Conservation (phyloP, 495 filamentous ascomycete genomes). For the Trichoderma reesei region DNA sequence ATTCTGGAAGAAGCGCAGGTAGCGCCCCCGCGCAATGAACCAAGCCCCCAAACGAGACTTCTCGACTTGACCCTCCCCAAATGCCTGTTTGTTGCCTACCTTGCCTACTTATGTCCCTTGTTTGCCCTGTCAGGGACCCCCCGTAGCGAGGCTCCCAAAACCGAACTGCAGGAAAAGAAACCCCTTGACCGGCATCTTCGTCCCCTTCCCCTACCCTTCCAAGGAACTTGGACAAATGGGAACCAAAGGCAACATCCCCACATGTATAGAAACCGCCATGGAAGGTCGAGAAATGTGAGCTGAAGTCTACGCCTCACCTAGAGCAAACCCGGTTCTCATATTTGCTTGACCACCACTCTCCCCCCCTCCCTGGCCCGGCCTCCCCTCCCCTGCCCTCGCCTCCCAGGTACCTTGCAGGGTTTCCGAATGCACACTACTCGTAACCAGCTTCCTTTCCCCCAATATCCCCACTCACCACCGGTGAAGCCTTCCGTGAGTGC, state of each 20-base stretch:
- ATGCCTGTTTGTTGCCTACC: neutral
- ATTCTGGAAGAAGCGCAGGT: neutral
- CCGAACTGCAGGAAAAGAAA: neutral
- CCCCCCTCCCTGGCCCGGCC: too few relatives aligned
- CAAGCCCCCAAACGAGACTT: neutral
- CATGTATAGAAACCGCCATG: neutral
- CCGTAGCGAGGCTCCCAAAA: neutral
- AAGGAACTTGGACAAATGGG: neutral
- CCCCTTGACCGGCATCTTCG: neutral
- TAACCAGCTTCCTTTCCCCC: too few relatives aligned
- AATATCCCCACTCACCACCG: neutral
- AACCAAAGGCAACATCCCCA: neutral
- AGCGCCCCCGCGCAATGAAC: neutral
- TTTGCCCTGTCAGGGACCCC: neutral
- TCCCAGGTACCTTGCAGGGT: too few relatives aligned
- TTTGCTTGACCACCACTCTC: too few relatives aligned
- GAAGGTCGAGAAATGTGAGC: constrained; percentile 2
- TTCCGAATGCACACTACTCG: too few relatives aligned
- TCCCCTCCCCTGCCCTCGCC: too few relatives aligned
- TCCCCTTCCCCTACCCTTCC: neutral
- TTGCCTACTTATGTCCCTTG: neutral
- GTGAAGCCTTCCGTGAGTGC: too few relatives aligned
- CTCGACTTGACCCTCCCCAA: neutral
- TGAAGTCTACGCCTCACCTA: constrained; percentile 7
- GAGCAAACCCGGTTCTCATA: neutral